Conservation (phyloP, 345 rosid genomes). For the Gossypium stocksii region DNA sequence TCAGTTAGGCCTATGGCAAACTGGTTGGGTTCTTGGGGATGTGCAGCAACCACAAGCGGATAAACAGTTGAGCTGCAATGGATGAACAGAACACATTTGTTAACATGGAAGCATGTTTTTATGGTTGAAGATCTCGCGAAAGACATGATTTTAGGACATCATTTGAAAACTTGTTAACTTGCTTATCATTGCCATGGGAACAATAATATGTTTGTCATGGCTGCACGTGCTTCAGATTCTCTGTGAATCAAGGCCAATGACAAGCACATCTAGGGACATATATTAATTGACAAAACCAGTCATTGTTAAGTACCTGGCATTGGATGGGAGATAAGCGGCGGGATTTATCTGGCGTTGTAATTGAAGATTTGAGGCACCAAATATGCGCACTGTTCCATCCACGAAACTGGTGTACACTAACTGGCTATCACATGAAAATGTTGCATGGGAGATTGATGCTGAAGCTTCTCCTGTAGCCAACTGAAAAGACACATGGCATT, state of each 20-base stretch:
- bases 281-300: background rate
- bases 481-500: constrained; percentile 21
- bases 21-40: constrained; percentile 59
- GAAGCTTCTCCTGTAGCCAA: constrained; percentile 42
- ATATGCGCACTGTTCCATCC: constrained; percentile 46
- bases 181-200: background rate
- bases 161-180: background rate
- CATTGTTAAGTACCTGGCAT: constrained; percentile 35
- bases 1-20: constrained; percentile 55
- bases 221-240: background rate
- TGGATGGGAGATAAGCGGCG: constrained; percentile 42
- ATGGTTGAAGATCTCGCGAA: background rate
- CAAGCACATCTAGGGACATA: background rate
- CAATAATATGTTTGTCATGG: background rate
- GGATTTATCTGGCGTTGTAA: constrained; percentile 44
- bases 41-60: constrained; percentile 55
- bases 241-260: background rate
- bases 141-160: background rate
- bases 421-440: constrained; percentile 63
- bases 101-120: background rate
- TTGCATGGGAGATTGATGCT: constrained; percentile 50
- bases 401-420: constrained; percentile 49
- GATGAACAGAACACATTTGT: background rate
- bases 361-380: constrained; percentile 44
- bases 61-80: constrained; percentile 35